Evolutionary conservation across 495 filamentous ascomycete genomes (phyloP), one percentile per base, ranked within the genome.

Genomic region (Penicillium samsonianum): DNA sequence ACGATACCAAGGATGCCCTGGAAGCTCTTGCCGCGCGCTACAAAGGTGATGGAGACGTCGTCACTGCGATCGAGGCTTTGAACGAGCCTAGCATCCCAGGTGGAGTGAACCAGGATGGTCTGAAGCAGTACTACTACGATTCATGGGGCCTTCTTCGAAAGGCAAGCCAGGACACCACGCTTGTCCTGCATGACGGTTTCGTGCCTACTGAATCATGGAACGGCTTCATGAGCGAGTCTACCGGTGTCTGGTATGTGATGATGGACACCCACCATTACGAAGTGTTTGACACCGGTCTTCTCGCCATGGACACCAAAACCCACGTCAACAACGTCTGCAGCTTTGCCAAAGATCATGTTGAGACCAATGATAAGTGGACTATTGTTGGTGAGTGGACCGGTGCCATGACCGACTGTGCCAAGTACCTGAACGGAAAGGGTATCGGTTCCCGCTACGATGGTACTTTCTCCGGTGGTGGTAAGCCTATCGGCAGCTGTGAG

Each of bases 381-480:
- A 72, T 91, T 40, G 78, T 87, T 12, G 89, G 89, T 23, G 89
- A 92, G 65, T 89, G 83, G 82, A 84, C 80, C 2, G 84, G 78
- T 47, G 85, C 81, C 17, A 70, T 89, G 77, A 91, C 89, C 16
- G 88, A 92, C 65, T 92, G 89, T 65, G 86, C 89, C 16, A 81
- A 81, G 53, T 86, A 81, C 57, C 79, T 91, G 20, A 91, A 91
- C 60, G 89, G 87, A 33, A 80, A 82, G 49, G 83, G 84, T 14
- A 75, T 84, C 55, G 87, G 87, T 23, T 79, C 87, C 23, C 83
- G 89, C 33, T 92, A 88, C 67, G 87, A 91, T 60, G 87, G 87
- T 14, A 83, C 77, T 16, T 82, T 83, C 59, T 47, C 65, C 1
- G 80, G 76, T 19, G 75, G 76, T 19, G 75, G 69, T 19, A 54